phyloP scores from a whole-genome alignment of 73 alveolate species.

The Durusdinium trenchii region DNA sequence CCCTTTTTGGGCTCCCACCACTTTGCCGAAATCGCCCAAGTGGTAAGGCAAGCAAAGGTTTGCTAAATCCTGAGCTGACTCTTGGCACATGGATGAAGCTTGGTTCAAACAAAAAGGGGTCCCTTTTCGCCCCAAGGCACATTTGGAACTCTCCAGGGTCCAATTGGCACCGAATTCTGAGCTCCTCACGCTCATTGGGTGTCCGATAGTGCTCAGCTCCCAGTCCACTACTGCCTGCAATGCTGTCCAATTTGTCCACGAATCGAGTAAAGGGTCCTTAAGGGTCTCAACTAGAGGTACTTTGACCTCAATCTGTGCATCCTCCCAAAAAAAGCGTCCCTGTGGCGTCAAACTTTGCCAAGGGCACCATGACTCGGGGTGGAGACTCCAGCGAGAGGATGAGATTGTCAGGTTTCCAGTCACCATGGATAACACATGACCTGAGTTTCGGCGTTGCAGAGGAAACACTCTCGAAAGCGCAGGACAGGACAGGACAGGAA shows the following conservation, averaged over 20 bases:
- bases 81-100: not conserved
- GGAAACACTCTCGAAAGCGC: no score
- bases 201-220: slow-evolving; percentile 86
- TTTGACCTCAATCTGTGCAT: no score
- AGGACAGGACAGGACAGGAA: no score
- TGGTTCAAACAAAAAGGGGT: no score
- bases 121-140: no score
- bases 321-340: not conserved
- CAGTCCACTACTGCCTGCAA: slow-evolving; percentile 92
- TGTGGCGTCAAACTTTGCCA: not conserved
- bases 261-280: no score
- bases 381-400: slow-evolving; percentile 32
- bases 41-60: slow-evolving; percentile 81
- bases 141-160: not conserved
- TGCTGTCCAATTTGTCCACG: no score
- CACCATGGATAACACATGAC: slow-evolving; percentile 93
- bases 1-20: not conserved
- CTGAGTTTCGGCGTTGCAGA: no score
- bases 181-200: slow-evolving; percentile 67
- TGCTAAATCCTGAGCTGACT: slow-evolving; percentile 30
- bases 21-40: slow-evolving; percentile 61
- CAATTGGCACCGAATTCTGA: not conserved
- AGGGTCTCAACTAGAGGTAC: no score
- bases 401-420: slow-evolving; percentile 88
- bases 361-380: slow-evolving; percentile 31